Base-by-base conservation (phyloP, 768 basidiomycete genomes). In the Hygrocybe coccinea region DNA sequence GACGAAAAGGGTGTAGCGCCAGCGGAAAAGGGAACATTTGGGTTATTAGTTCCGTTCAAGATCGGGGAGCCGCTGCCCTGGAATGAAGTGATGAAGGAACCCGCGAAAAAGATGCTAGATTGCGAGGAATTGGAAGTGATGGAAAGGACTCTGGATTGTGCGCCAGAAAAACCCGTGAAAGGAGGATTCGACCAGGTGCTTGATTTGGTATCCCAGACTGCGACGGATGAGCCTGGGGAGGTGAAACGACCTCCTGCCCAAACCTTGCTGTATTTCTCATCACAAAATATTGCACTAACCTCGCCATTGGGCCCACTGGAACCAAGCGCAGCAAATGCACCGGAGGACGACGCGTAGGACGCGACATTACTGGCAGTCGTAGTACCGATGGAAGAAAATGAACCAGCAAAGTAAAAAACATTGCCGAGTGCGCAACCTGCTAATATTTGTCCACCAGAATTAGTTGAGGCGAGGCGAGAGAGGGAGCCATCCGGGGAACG, bases 1-100 rank as follows among this genome's bases (percentile, higher is more conserved):
- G 90, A 89, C 3, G 94, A 89, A 67, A 90, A 92, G 0, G 89
- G 88, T 0, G 89, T 86, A 12, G 91, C 89, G 24, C 89, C 85
- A 1, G 82, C 67, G 19, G 92, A 93, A 62, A 83, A 85, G 11
- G 91, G 91, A 3, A 93, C 85, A 56, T 88, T 93, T 10, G 91
- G 91, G 65, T 92, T 93, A 65, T 87, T 87, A 39, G 85, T 84
- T 58, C 79, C 79, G 64, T 84, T 87, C 47, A 82, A 61, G 41
- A 62, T 52, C 14, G 71, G 65, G 33, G 76, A 70, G 5, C 69
- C 74, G 58, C 74, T 79, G 44, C 84, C 83, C 25, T 71, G 70
- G 65, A 91, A 94, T 1, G 81, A 73, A 2, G 90, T 87, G 54
- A 87, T 62, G 75, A 99, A 99, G 11, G 87, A 86, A 37, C 97